These are phyloP conservation scores for Clarireedia sp. DNA, from an alignment of 2,329 filamentous ascomycete genomes.

Conservation along the genomic window DNA sequence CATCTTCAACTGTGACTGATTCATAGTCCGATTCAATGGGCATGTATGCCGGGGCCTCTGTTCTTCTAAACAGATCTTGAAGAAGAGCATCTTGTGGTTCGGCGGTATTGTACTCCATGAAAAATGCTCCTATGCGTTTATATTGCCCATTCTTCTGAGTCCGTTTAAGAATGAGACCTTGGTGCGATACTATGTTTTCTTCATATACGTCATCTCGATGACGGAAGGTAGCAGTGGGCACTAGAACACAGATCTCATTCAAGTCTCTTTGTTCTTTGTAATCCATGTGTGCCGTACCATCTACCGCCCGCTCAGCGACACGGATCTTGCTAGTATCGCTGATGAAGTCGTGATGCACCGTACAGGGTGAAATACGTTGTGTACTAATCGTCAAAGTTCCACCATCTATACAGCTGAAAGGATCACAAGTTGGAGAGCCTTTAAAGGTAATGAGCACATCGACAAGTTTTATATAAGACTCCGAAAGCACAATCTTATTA, in stretches of 20 bases:
- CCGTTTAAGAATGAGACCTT: not conserved
- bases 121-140: not conserved
- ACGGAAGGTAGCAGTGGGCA: not conserved
- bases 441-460: not conserved
- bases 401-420: not conserved
- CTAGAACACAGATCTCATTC: not conserved
- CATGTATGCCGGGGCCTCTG: not conserved
- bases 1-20: not conserved
- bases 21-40: not conserved
- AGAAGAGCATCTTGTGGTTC: no score
- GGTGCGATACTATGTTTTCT: not conserved
- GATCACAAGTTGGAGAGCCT: not conserved
- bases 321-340: not conserved
- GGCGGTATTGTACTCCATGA: not conserved
- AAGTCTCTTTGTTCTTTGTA: not conserved
- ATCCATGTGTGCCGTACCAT: not conserved
- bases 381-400: not conserved
- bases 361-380: not conserved
- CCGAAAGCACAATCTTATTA: not conserved
- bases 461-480: not conserved
- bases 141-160: not conserved
- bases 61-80: not conserved
- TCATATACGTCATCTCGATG: no score
- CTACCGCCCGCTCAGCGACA: not conserved
- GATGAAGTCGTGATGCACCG: not conserved